phyloP scores from a whole-genome alignment of 768 basidiomycete genomes.

The Boletus speciosus region DNA sequence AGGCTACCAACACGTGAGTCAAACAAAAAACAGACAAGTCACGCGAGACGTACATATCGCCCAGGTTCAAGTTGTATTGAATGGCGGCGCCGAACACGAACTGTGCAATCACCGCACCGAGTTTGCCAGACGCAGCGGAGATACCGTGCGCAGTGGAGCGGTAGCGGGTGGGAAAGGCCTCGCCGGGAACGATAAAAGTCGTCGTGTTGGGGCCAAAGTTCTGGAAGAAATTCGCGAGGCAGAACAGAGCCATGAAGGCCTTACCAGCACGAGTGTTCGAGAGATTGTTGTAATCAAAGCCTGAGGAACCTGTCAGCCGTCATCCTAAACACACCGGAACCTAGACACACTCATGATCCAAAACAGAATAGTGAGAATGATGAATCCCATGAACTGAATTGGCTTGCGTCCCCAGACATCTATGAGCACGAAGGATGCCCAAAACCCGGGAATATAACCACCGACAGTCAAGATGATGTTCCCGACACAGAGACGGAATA shows the following conservation, averaged over 20 bases:
- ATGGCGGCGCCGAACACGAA: constrained; percentile 29
- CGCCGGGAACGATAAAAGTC: constrained; percentile 76
- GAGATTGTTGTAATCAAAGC: constrained; percentile 59
- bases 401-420: constrained; percentile 76
- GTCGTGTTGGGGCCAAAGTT: constrained; percentile 80
- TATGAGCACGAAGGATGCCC: constrained; percentile 50
- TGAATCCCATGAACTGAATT: constrained; percentile 76
- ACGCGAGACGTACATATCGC: not conserved
- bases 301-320: constrained; percentile 29
- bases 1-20: constrained; percentile 25
- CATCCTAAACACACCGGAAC: not conserved
- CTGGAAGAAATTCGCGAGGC: constrained; percentile 80
- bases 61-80: too few species aligned
- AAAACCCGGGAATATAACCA: constrained; percentile 78
- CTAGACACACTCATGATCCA: constrained; percentile 55
- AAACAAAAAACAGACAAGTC: not conserved
- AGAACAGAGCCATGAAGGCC: constrained; percentile 74
- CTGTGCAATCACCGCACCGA: constrained; percentile 76
- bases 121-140: constrained; percentile 74
- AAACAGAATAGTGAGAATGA: constrained; percentile 59
- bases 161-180: constrained; percentile 82
- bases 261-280: constrained; percentile 10
- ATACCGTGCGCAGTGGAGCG: constrained; percentile 81
- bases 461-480: constrained; percentile 69
- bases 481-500: constrained; percentile 60